Conservation (phyloP, 2,329 filamentous ascomycete species). For the Trichocomaceae sp. region DNA sequence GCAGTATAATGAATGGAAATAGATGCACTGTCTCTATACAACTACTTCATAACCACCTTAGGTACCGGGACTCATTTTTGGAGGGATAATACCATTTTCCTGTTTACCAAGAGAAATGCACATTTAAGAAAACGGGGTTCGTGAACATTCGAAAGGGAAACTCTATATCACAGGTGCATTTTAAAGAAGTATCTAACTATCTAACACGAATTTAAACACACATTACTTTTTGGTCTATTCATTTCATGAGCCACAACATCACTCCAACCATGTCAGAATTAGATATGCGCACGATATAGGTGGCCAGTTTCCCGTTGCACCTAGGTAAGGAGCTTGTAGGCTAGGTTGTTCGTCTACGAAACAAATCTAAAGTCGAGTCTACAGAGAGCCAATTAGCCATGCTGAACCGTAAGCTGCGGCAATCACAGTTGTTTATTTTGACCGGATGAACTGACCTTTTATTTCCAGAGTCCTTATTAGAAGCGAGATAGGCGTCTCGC, state of each 20-base stretch:
- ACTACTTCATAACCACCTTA: no score
- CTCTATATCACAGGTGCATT: not conserved
- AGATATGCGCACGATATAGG: not conserved
- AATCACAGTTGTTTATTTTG: not conserved
- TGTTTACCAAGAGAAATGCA: no score
- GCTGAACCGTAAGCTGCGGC: no score
- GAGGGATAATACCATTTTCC: no score
- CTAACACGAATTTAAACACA: not conserved
- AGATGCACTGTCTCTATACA: no score
- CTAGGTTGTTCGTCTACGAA: not conserved
- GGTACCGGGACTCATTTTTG: no score
- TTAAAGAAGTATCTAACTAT: not conserved
- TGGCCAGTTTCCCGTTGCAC: no score
- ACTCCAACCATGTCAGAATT: not conserved
- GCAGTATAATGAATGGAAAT: not conserved
- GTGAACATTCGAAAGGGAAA: not conserved
- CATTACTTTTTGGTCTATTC: not conserved
- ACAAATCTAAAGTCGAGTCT: slow-evolving; percentile 36
- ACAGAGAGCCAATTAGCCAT: not conserved
- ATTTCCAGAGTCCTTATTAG: slow-evolving; percentile 36
- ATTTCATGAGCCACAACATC: not conserved
- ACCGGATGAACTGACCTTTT: slow-evolving; percentile 32
- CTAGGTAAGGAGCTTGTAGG: no score
- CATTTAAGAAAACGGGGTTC: no score
- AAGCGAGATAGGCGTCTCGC: slow-evolving; percentile 30